Base-by-base conservation (phyloP, 495 filamentous ascomycete genomes). In the Mycothermus thermophilus region DNA sequence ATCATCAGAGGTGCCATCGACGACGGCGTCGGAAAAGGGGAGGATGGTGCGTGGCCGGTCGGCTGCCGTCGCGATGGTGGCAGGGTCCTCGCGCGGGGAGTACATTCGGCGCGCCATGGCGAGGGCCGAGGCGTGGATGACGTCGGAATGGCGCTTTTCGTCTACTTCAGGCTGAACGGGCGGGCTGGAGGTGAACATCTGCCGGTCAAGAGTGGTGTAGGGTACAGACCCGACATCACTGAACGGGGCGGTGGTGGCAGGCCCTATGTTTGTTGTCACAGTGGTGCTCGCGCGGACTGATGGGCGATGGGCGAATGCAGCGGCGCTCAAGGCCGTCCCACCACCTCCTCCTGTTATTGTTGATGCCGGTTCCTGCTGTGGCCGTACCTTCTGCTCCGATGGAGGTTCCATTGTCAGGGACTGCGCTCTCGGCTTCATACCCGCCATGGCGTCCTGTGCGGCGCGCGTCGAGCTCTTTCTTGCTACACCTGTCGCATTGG, bases 51-150 rank as follows among this genome's bases (percentile, higher is more conserved):
- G n/a, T n/a, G n/a, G n/a, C n/a, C n/a, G n/a, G n/a, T n/a, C n/a
- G 35, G 21, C 17, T 41, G 30, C 6, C 40, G 13, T 57, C 30
- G 62, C 58, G 22, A 75, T 57, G 22, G 77, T 65, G 19, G 67
- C 64, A 25, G 69, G 58, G 25, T 64, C 69, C 55, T 71, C 74
- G 48, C 80, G 72, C 31, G 72, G 51, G 10, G 57, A 69, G 54
- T 84, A 92, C 79, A 93, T 84, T 38, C 79, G 69, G 54, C 74
- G 83, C 16, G 86, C 83, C 83, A 93, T 93, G 3, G 77, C 80
- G 1, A 93, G 57, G 3, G 86, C 80, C 12, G 85, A 84, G 13
- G 84, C 83, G 39, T 74, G 80, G 1, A 93, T 57, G 5, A 75
- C 74, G 49, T 81, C 77, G 22, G 72, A 64, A 34, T 67, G 72